A percentile compares a stretch with the other conserved stretches of the same genome.
phyloP scores from a whole-genome alignment of 2,329 filamentous ascomycete species.

The Biscogniauxia mediterranea region DNA sequence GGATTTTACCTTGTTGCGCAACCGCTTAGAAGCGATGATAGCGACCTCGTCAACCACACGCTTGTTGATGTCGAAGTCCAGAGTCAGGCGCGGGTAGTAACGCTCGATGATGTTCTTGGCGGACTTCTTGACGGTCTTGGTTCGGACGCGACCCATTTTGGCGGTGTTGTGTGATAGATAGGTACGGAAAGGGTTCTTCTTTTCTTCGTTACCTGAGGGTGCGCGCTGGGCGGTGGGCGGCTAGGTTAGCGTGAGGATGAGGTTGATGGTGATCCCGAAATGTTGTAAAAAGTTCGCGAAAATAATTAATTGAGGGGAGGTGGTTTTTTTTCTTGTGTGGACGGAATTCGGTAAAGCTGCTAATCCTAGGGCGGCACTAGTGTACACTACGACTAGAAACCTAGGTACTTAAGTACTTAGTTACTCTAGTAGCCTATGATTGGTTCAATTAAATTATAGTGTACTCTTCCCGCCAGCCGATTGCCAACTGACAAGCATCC shows the following conservation, averaged over 20 bases:
- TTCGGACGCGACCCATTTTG: conserved; percentile 70
- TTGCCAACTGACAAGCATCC: too few relatives aligned
- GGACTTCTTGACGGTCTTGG: conserved; percentile 71
- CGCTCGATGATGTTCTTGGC: conserved; percentile 99
- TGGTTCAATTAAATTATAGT: too few relatives aligned
- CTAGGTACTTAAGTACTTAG: not conserved
- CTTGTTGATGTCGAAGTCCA: conserved; percentile 99
- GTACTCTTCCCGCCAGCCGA: too few relatives aligned
- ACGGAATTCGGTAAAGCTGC: conserved; percentile 27
- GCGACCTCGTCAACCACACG: conserved; percentile 99
- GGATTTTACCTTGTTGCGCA: conserved; percentile 87
- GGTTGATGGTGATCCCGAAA: not conserved
- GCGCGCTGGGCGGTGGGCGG: not conserved
- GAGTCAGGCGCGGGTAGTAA: conserved; percentile 95
- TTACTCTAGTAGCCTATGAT: too few relatives aligned
- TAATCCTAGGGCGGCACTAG: conserved; percentile 26
- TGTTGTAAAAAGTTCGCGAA: conserved; percentile 2
- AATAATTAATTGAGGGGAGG: conserved; percentile 20
- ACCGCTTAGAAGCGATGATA: conserved; percentile 98
- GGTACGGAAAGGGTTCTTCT: conserved; percentile 29
- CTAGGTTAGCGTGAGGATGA: conserved; percentile 1
- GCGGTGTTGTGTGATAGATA: conserved; percentile 44
- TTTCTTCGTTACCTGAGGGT: conserved; percentile 26
- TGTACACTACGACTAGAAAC: not conserved
- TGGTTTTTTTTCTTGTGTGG: conserved; percentile 22